A percentile compares a stretch with the other conserved stretches of the same genome.
Conservation (phyloP, 2,329 filamentous ascomycete genomes). For the Aspergillus felis region DNA sequence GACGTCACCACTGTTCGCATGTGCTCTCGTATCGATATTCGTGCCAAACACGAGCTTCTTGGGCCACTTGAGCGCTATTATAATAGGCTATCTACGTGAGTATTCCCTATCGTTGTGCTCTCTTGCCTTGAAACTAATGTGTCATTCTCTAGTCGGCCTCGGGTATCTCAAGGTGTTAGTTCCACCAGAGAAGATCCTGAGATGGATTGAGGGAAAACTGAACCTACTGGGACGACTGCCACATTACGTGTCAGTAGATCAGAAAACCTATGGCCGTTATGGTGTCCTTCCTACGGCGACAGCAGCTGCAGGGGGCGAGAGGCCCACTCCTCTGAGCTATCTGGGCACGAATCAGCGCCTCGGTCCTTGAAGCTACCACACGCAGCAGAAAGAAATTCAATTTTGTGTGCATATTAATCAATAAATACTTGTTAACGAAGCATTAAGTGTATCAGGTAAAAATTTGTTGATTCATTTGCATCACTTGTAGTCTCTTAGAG, state of each 20-base stretch:
- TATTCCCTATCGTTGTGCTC: conserved; percentile 11
- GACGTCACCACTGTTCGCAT: conserved; percentile 77
- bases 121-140: conserved; percentile 1
- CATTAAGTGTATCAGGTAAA: not conserved
- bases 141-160: conserved; percentile 60
- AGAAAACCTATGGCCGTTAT: conserved; percentile 92
- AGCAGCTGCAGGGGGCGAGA: conserved; percentile 19
- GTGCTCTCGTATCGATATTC: conserved; percentile 70
- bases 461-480: not conserved
- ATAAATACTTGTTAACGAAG: conserved; percentile 13
- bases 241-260: conserved; percentile 90
- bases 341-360: conserved; percentile 62
- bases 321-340: conserved; percentile 53
- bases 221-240: conserved; percentile 80
- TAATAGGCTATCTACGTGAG: conserved; percentile 81
- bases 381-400: conserved; percentile 2
- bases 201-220: conserved; percentile 84
- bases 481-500: conserved; percentile 6
- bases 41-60: conserved; percentile 78
- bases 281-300: conserved; percentile 70
- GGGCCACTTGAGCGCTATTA: conserved; percentile 80
- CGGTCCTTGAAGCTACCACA: conserved; percentile 53
- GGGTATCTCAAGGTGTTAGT: conserved; percentile 87
- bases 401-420: conserved; percentile 30
- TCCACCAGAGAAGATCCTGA: conserved; percentile 80